Conservation (phyloP, 2,329 filamentous ascomycete species). For the Aureobasidium sp. region DNA sequence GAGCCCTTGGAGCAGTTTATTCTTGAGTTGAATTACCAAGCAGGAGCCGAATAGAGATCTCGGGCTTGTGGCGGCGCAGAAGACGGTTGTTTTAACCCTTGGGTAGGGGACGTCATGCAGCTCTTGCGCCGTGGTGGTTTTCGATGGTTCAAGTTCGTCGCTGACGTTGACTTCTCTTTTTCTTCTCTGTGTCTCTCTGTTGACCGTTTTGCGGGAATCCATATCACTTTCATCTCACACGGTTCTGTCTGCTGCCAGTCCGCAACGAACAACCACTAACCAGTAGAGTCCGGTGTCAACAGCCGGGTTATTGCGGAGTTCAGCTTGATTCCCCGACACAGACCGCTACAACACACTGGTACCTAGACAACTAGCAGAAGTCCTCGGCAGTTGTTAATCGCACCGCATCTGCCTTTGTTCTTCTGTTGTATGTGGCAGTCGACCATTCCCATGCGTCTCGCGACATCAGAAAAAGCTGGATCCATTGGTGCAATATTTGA, state of each 20-base stretch:
- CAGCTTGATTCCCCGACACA: not conserved
- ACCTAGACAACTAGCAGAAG: not conserved
- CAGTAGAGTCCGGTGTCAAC: not conserved
- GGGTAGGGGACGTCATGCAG: constrained; percentile 9
- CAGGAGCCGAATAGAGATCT: constrained; percentile 2
- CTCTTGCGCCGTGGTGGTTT: not conserved
- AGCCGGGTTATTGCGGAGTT: constrained; percentile 4
- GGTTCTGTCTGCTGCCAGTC: not conserved
- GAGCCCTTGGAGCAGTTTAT: not conserved
- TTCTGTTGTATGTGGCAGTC: not conserved
- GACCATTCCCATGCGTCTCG: not conserved
- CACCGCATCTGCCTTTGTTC: not conserved
- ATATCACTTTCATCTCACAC: not conserved
- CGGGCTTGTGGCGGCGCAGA: not conserved
- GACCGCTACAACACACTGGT: constrained; percentile 8
- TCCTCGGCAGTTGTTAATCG: not conserved
- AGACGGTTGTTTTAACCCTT: constrained; percentile 5
- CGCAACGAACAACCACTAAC: not conserved
- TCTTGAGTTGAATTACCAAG: constrained; percentile 4
- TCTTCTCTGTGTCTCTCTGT: not conserved
- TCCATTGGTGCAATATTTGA: not conserved
- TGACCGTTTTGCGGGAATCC: not conserved
- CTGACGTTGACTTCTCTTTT: constrained; percentile 10
- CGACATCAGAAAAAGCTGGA: constrained; percentile 2
- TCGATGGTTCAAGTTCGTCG: not conserved